phyloP scores from a whole-genome alignment of 78 protist species.

The Planoprotostelium fungivorum region DNA sequence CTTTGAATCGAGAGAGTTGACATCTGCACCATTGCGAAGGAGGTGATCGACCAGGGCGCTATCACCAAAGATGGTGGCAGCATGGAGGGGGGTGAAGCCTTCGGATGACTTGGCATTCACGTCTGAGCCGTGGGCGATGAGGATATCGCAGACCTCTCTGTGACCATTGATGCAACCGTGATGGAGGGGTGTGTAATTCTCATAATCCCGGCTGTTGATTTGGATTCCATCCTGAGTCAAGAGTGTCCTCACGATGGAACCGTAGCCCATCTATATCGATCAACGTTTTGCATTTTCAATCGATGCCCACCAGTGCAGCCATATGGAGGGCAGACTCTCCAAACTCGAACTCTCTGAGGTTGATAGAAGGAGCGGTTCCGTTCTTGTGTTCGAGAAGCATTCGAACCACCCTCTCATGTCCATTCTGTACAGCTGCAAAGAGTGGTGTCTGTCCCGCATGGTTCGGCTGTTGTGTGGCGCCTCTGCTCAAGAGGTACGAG shows the following conservation, averaged over 20 bases:
- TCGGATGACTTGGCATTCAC: neutral
- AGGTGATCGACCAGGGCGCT: neutral
- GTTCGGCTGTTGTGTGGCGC: neutral
- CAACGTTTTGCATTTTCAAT: neutral
- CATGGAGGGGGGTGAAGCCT: neutral
- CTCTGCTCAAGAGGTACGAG: neutral
- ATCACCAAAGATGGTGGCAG: neutral
- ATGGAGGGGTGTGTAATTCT: neutral
- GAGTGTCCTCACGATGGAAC: neutral
- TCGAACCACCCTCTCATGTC: neutral
- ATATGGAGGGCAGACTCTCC: neutral
- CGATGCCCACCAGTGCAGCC: neutral
- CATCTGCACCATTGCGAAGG: neutral
- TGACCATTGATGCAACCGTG: neutral
- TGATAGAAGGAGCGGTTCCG: neutral
- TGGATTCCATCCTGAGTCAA: neutral
- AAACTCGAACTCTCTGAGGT: neutral
- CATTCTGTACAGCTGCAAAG: neutral
- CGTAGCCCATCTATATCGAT: neutral
- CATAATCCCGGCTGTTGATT: neutral
- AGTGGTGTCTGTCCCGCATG: neutral
- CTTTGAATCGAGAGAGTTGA: neutral
- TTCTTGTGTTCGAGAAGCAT: neutral
- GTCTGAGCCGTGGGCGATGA: neutral
- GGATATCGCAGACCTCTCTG: neutral